Evolutionary conservation across 441 rosid species (phyloP).

Genomic region (Arabidopsis lyrata): DNA sequence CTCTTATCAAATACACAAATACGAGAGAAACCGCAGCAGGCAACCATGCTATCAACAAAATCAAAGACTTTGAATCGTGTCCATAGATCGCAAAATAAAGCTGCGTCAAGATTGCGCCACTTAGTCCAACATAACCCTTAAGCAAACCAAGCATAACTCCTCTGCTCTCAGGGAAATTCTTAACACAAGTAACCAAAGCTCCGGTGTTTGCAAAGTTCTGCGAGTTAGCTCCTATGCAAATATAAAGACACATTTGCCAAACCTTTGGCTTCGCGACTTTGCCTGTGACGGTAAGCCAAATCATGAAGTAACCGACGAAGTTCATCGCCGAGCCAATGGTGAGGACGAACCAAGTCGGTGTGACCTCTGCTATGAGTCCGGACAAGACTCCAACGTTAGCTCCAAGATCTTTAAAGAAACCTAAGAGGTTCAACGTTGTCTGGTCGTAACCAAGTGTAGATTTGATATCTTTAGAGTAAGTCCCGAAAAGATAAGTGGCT

Average conservation of each 20-base stretch:
- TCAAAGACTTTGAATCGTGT: conserved; percentile 68
- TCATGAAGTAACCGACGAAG: conserved; percentile 82
- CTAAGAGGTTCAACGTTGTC: conserved; percentile 73
- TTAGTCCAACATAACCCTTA: conserved; percentile 84
- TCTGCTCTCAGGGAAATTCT: conserved; percentile 88
- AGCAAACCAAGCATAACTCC: conserved; percentile 79
- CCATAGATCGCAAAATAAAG: conserved; percentile 82
- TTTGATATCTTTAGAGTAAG: conserved; percentile 68
- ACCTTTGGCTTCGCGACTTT: conserved; percentile 65
- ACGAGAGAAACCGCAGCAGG: conserved; percentile 81
- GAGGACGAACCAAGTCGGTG: conserved; percentile 87
- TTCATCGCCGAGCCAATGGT: conserved; percentile 76
- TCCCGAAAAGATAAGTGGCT: conserved; percentile 69
- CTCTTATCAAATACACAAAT: conserved; percentile 72
- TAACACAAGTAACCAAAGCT: conserved; percentile 81
- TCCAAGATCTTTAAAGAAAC: conserved; percentile 90
- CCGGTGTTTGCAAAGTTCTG: conserved; percentile 89
- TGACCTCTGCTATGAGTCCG: conserved; percentile 79
- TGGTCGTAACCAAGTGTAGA: conserved; percentile 83
- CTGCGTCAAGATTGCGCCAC: conserved; percentile 89
- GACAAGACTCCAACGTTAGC: conserved; percentile 78
- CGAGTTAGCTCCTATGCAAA: conserved; percentile 82
- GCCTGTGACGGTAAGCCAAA: conserved; percentile 77
- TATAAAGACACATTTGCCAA: conserved; percentile 87
- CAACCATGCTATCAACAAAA: conserved; percentile 80